Evolutionary conservation across 2,329 filamentous ascomycete species (phyloP).

Genomic region (Sporothrix protearum): DNA sequence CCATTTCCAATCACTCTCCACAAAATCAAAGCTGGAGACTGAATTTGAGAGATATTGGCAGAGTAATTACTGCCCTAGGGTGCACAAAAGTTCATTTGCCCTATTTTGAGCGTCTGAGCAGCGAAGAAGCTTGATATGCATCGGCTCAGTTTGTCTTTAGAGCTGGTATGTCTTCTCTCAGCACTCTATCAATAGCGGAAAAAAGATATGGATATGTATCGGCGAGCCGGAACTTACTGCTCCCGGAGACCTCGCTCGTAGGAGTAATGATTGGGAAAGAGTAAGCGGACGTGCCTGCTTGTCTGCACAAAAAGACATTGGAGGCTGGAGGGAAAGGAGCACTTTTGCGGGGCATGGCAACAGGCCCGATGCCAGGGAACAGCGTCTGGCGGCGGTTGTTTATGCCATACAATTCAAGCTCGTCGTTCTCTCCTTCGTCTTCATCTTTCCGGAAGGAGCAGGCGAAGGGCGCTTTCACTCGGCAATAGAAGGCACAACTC

Average conservation of each 20-base stretch:
- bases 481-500: not conserved
- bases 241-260: not conserved
- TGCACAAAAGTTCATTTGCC: not conserved
- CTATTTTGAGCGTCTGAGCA: not conserved
- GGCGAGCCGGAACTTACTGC: not conserved
- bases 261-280: not conserved
- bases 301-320: not conserved
- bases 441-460: conserved; percentile 6
- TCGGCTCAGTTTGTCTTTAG: not conserved
- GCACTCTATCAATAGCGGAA: not conserved
- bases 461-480: not conserved
- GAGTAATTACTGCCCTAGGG: not conserved
- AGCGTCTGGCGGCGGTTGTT: not conserved
- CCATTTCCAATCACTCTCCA: not conserved
- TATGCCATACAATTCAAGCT: not conserved
- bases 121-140: too few species aligned
- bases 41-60: not conserved
- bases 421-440: not conserved
- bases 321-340: not conserved
- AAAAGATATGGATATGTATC: too few species aligned
- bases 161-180: not conserved
- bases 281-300: not conserved
- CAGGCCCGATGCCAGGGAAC: not conserved
- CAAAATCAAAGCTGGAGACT: not conserved
- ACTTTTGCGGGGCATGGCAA: not conserved